Evolutionary conservation across 169 alveolate genomes (phyloP), one percentile per base, ranked within the genome.

Genomic region (Nephromyces sp.): DNA sequence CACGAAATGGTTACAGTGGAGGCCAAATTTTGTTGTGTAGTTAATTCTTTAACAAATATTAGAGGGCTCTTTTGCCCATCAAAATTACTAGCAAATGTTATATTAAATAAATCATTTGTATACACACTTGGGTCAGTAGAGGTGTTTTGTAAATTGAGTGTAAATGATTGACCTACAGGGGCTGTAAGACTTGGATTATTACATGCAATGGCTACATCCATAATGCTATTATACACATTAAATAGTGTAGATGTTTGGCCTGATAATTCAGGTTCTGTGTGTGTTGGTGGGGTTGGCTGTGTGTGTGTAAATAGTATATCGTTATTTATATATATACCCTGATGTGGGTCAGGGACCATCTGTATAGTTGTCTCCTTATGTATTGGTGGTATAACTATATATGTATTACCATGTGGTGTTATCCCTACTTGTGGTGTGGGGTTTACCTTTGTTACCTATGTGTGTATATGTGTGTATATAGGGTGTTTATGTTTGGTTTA

Each of bases 71-170:
- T 53, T n/a, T 22, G 1, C 70, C 57, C 57, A 30, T 51, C 67
- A n/a, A n/a, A 4, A 62, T 69, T 69, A 24, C 43, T 62, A n/a
- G 22, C 24, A 30, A 69, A 33, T 35, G 28, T 33, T 0, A 62
- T 62, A 32, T 35, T 33, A 34, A 69, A 69, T 24, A 69, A 69
- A 52, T 69, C 75, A 32, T 43, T 69, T 24, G 61, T 66, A n/a
- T 52, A 52, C 1, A 69, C 8, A 32, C 70, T 52, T 0, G 75
- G 70, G 25, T 31, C 22, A 6, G 2, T 30, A 5, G 66, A 33
- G 2, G 53, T 21, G 62, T 69, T 69, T 4, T 32, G 8, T 30
- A 69, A 62, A 24, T 51, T 33, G 25, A 69, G n/a, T 43, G 57
- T 43, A 43, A 24, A 69, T 69, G 27, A 43, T 52, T 6, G 65